A percentile compares a stretch with the other conserved stretches of the same genome.
Evolutionary conservation across 2,329 filamentous ascomycete species (phyloP).

Genomic region (Pyricularia grisea): DNA sequence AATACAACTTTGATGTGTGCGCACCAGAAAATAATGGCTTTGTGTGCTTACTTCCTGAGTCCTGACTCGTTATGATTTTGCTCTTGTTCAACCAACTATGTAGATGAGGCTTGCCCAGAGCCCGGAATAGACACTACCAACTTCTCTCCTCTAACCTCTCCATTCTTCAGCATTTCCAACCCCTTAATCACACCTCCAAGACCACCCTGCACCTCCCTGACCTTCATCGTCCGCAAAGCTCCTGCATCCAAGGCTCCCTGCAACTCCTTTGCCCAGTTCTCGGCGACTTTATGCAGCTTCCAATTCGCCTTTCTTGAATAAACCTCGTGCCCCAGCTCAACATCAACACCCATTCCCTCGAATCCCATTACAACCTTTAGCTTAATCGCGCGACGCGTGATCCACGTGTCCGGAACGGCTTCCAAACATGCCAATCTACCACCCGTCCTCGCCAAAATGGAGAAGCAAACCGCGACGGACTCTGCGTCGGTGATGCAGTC

Average conservation of each 20-base stretch:
- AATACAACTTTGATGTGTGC: too few relatives aligned
- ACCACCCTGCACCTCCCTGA: neutral
- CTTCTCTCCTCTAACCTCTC: neutral
- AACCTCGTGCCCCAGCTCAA: neutral
- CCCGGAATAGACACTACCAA: neutral
- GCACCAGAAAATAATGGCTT: too few relatives aligned
- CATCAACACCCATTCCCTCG: neutral
- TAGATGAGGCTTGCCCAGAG: too few relatives aligned
- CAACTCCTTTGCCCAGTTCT: neutral
- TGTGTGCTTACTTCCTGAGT: too few relatives aligned
- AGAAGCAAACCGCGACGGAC: neutral
- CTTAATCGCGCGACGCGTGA: neutral
- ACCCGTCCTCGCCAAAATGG: neutral
- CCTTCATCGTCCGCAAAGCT: neutral
- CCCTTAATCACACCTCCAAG: neutral
- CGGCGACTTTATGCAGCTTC: neutral
- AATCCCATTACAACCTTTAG: neutral
- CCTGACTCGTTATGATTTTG: too few relatives aligned
- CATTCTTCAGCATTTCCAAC: neutral
- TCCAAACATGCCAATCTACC: neutral
- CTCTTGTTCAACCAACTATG: too few relatives aligned
- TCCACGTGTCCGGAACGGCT: neutral
- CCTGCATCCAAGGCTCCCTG: neutral
- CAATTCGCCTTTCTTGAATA: neutral
- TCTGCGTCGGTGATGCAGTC: neutral